A percentile compares a stretch with the other conserved stretches of the same genome.
phyloP scores from a whole-genome alignment of 2,329 filamentous ascomycete species.

The Colletotrichum filicis region DNA sequence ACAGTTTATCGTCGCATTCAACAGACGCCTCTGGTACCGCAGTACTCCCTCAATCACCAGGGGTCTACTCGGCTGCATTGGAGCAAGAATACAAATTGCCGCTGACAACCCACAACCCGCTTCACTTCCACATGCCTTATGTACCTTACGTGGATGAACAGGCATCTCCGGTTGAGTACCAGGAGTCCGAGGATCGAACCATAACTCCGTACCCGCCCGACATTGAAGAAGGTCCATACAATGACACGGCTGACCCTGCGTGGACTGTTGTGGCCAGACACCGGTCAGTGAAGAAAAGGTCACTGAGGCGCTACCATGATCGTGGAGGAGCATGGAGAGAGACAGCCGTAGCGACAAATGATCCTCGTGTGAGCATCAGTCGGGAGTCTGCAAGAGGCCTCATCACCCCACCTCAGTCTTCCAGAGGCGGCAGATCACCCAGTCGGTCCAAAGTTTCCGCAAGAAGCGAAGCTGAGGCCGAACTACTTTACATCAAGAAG shows the following conservation, averaged over 20 bases:
- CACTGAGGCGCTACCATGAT: slow-evolving; percentile 54
- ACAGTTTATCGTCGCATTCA: slow-evolving; percentile 58
- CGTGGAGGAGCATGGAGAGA: slow-evolving; percentile 57
- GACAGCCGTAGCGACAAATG: slow-evolving; percentile 46
- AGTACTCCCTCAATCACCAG: slow-evolving; percentile 41
- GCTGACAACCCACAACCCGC: slow-evolving; percentile 44
- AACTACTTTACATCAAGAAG: slow-evolving; percentile 54
- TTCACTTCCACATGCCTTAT: slow-evolving; percentile 52
- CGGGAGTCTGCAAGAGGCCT: slow-evolving; percentile 51
- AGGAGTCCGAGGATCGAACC: slow-evolving; percentile 39
- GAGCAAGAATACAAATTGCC: slow-evolving; percentile 45
- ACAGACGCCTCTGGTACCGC: slow-evolving; percentile 45
- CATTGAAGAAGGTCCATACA: not conserved
- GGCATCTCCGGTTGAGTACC: slow-evolving; percentile 7
- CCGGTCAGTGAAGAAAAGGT: slow-evolving; percentile 52
- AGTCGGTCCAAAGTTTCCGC: slow-evolving; percentile 44
- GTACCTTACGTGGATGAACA: slow-evolving; percentile 37
- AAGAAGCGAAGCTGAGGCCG: slow-evolving; percentile 53
- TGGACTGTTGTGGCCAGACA: slow-evolving; percentile 48
- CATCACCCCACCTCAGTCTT: slow-evolving; percentile 40
- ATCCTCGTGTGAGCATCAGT: slow-evolving; percentile 54
- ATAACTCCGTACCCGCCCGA: slow-evolving; percentile 40
- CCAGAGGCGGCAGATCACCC: slow-evolving; percentile 36
- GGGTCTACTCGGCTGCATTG: slow-evolving; percentile 37
- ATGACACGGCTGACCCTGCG: slow-evolving; percentile 33